A percentile compares a stretch with the other conserved stretches of the same genome.
phyloP scores from a whole-genome alignment of 177 flowering plant species.

The Vitis hybrid region DNA sequence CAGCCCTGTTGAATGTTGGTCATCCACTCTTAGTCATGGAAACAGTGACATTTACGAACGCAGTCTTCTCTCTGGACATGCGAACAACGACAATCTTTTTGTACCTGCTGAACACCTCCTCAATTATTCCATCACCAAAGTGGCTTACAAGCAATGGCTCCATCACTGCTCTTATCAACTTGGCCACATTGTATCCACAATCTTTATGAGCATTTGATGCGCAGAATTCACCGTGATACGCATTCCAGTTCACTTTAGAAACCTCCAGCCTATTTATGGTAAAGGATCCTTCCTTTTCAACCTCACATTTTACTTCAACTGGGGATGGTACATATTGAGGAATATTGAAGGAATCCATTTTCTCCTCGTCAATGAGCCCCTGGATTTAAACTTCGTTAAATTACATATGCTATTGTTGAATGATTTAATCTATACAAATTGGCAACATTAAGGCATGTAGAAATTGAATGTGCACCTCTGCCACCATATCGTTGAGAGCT shows the following conservation, averaged over 20 bases:
- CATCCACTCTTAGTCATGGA: constrained; percentile 18
- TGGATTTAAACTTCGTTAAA: constrained; percentile 7
- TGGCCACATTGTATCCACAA: constrained; percentile 27
- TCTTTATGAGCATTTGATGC: background rate
- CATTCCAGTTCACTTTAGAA: constrained; percentile 30
- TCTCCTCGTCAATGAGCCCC: constrained; percentile 43
- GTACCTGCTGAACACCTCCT: constrained; percentile 28
- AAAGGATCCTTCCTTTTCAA: constrained; percentile 46
- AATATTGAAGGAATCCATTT: constrained; percentile 44
- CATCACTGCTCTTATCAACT: constrained; percentile 35
- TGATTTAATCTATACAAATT: too few species aligned
- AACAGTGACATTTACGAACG: constrained; percentile 20
- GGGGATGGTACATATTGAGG: constrained; percentile 48
- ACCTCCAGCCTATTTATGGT: constrained; percentile 26
- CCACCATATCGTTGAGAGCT: constrained; percentile 38
- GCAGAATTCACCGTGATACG: background rate
- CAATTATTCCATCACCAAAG: constrained; percentile 35
- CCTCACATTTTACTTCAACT: constrained; percentile 28
- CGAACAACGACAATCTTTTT: constrained; percentile 13
- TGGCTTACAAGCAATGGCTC: constrained; percentile 34
- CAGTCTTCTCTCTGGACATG: constrained; percentile 24
- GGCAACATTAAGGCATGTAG: too few species aligned
- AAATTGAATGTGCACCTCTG: constrained; percentile 23
- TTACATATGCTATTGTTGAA: too few species aligned
- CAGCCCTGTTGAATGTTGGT: too few species aligned